These are phyloP conservation scores for Penicillium carneum DNA, from an alignment of 2,329 filamentous ascomycete genomes.

Conservation along the genomic window DNA sequence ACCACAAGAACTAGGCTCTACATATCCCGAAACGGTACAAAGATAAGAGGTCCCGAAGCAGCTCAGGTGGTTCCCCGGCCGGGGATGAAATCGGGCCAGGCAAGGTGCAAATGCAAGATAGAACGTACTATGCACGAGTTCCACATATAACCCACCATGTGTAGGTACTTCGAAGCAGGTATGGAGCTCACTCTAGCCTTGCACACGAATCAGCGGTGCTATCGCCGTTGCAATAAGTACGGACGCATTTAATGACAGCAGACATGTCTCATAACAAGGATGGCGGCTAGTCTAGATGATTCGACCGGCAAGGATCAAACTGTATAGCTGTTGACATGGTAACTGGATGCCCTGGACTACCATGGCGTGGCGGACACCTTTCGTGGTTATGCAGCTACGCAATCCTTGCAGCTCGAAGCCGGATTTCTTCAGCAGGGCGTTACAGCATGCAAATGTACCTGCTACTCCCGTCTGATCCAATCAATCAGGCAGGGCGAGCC, in stretches of 20 bases:
- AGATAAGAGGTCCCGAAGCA: background rate
- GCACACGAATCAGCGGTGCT: background rate
- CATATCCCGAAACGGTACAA: conserved; percentile 7
- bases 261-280: conserved; percentile 9
- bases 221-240: background rate
- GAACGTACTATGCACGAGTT: background rate
- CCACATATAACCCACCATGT: conserved; percentile 12
- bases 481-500: conserved; percentile 6
- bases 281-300: background rate
- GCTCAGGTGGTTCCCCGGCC: conserved; percentile 5
- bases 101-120: conserved; percentile 13
- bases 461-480: conserved; percentile 11
- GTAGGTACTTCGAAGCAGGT: background rate
- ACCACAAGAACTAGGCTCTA: background rate
- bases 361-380: background rate
- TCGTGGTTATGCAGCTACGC: background rate
- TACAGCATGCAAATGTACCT: conserved; percentile 11
- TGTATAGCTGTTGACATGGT: conserved; percentile 13
- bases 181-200: background rate
- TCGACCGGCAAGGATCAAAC: conserved; percentile 13
- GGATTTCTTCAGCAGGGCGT: conserved; percentile 1
- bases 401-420: conserved; percentile 16
- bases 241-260: background rate
- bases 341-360: background rate
- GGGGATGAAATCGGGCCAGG: conserved; percentile 9